Percentiles rank a stretch among this genome's conserved stretches.
These are phyloP conservation scores for Syncephalastrum sp. DNA, from an alignment of 371 early-diverging fungal species.

Conservation along the genomic window DNA sequence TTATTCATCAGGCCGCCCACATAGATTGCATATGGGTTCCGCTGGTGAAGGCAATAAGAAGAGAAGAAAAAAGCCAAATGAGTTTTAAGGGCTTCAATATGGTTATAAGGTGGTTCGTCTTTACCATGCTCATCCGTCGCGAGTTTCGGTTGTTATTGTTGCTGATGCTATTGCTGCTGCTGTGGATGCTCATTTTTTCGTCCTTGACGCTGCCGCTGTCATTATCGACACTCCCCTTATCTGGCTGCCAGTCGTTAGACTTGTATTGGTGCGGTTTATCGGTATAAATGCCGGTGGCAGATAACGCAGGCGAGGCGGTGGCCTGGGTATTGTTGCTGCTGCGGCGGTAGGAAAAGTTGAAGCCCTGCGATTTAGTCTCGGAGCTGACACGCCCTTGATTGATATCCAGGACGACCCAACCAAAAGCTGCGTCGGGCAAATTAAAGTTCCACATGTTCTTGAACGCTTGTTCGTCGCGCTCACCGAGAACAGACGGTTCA, in stretches of 20 bases:
- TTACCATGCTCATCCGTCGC: slow-evolving; percentile 26
- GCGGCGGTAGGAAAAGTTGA: slow-evolving; percentile 59
- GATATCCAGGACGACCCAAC: slow-evolving; percentile 54
- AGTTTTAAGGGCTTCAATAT: not conserved
- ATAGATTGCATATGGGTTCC: slow-evolving; percentile 38
- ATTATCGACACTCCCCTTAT: slow-evolving; percentile 11
- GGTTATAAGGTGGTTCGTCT: not conserved
- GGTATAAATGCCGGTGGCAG: slow-evolving; percentile 17
- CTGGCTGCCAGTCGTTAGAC: slow-evolving; percentile 19
- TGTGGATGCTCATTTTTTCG: slow-evolving; percentile 6
- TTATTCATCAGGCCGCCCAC: slow-evolving; percentile 44
- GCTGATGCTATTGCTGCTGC: slow-evolving; percentile 11
- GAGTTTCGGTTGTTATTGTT: slow-evolving; percentile 17
- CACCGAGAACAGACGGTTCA: slow-evolving; percentile 20
- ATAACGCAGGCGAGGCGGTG: slow-evolving; percentile 25
- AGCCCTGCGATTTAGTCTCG: slow-evolving; percentile 59
- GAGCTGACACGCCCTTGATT: slow-evolving; percentile 51
- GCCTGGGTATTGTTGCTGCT: slow-evolving; percentile 13
- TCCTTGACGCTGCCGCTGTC: slow-evolving; percentile 16
- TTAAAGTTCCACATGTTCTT: slow-evolving; percentile 74
- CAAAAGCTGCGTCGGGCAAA: slow-evolving; percentile 63
- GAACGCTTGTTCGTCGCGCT: slow-evolving; percentile 56
- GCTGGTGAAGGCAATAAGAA: slow-evolving; percentile 12
- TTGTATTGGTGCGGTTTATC: slow-evolving; percentile 33
- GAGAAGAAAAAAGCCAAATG: not conserved